phyloP scores from a whole-genome alignment of 2,329 filamentous ascomycete genomes.

The Clonostachys rosea region DNA sequence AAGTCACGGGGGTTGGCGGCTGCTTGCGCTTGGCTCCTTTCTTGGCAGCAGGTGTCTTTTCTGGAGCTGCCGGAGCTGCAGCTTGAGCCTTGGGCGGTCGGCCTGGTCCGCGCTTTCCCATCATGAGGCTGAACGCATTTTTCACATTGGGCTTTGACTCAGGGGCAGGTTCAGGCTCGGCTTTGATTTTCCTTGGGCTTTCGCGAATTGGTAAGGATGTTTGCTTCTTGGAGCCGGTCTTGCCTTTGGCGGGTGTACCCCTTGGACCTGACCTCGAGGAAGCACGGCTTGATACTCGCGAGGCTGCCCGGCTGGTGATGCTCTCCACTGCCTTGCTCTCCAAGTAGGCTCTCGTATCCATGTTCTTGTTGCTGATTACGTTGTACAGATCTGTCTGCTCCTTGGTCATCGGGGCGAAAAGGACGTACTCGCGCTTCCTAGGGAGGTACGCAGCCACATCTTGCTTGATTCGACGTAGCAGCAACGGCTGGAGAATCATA shows the following conservation, averaged over 20 bases:
- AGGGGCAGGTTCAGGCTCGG: not conserved
- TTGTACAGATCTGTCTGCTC: conserved; percentile 90
- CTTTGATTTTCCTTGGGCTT: not conserved
- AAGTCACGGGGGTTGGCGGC: conserved; percentile 19
- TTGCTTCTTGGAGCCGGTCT: conserved; percentile 1
- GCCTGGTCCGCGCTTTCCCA: conserved; percentile 32
- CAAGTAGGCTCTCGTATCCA: conserved; percentile 68
- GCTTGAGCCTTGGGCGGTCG: conserved; percentile 6
- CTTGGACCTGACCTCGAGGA: conserved; percentile 19
- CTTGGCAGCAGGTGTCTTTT: conserved; percentile 9
- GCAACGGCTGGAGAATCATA: conserved; percentile 84
- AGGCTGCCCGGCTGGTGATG: conserved; percentile 31
- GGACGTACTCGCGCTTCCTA: conserved; percentile 92
- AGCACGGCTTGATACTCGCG: conserved; percentile 21
- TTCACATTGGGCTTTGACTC: conserved; percentile 1
- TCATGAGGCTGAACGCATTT: conserved; percentile 51
- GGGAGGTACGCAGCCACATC: conserved; percentile 91
- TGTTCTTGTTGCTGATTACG: conserved; percentile 49
- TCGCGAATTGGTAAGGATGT: not conserved
- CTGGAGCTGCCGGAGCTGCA: conserved; percentile 3
- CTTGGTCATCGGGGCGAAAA: conserved; percentile 87
- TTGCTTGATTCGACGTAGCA: conserved; percentile 83
- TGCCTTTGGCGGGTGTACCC: conserved; percentile 3
- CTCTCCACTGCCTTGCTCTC: conserved; percentile 73
- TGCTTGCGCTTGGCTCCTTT: conserved; percentile 22